Conservation (phyloP, 768 basidiomycete genomes). For the Collybiopsis luxurians region DNA sequence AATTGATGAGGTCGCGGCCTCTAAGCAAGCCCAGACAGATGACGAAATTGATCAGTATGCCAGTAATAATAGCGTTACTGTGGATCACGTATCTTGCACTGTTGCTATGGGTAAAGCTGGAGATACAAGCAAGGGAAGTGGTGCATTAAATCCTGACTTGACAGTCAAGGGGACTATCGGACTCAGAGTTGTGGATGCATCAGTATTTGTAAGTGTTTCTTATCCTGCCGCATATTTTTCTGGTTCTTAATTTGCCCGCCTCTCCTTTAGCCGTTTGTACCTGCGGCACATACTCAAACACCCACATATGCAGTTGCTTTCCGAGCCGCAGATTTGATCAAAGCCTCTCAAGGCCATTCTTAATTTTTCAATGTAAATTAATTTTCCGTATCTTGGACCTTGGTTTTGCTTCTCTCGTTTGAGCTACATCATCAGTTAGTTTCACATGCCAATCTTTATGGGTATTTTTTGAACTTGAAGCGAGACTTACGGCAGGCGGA, state of each 20-base stretch:
- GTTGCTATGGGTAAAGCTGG: constrained; percentile 24
- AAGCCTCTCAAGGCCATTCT: not conserved
- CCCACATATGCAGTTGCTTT: constrained; percentile 25
- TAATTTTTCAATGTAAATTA: too few relatives aligned
- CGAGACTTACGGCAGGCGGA: too few relatives aligned
- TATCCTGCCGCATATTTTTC: not conserved
- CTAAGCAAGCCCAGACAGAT: constrained; percentile 12
- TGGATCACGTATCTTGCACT: constrained; percentile 26
- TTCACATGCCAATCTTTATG: too few relatives aligned
- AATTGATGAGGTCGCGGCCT: not conserved
- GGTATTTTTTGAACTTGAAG: too few relatives aligned
- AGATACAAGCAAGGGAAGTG: constrained; percentile 13
- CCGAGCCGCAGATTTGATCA: constrained; percentile 27
- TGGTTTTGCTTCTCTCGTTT: too few relatives aligned
- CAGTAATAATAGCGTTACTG: constrained; percentile 15
- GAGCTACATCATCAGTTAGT: too few relatives aligned
- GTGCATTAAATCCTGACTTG: constrained; percentile 33
- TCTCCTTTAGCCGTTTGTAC: constrained; percentile 18
- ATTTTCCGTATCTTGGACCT: too few relatives aligned
- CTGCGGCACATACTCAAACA: constrained; percentile 24
- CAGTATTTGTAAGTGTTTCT: constrained; percentile 26
- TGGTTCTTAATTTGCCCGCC: not conserved
- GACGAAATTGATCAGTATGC: constrained; percentile 22
- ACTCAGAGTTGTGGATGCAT: constrained; percentile 36
- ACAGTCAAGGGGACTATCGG: constrained; percentile 29